phyloP scores from a whole-genome alignment of 2,329 filamentous ascomycete genomes.

The Neonectria ditissima region DNA sequence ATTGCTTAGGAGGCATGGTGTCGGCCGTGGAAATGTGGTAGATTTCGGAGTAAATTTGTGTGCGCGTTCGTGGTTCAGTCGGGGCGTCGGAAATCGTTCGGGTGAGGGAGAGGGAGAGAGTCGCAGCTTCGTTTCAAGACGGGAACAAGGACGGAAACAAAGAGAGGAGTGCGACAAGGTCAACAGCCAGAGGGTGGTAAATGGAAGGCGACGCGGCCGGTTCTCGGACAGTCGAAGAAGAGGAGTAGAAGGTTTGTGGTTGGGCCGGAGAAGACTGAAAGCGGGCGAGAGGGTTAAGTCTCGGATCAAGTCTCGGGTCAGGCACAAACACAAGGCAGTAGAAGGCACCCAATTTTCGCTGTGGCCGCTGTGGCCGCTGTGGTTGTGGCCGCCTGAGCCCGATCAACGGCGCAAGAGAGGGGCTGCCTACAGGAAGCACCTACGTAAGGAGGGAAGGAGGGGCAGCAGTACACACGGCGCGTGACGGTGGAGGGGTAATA shows the following conservation, averaged over 20 bases:
- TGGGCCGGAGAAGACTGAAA: constrained; percentile 14
- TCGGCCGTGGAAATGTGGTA: constrained; percentile 36
- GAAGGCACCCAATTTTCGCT: constrained; percentile 20
- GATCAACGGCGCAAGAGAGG: constrained; percentile 5
- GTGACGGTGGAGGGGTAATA: constrained; percentile 7
- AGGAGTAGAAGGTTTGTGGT: constrained; percentile 14
- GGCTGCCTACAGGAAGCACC: background rate
- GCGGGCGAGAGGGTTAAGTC: constrained; percentile 19
- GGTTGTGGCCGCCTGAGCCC: constrained; percentile 6
- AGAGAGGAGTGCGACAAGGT: background rate
- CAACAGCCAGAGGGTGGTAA: background rate
- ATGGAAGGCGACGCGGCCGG: background rate
- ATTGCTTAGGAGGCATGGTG: constrained; percentile 59
- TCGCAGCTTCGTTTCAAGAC: background rate
- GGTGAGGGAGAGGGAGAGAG: background rate
- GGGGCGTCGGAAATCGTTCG: constrained; percentile 9
- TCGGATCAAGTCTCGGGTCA: constrained; percentile 26
- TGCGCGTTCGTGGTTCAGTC: constrained; percentile 18
- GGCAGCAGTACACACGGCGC: background rate
- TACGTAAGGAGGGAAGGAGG: background rate
- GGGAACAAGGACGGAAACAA: background rate
- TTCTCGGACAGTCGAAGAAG: constrained; percentile 1
- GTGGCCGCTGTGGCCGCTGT: background rate
- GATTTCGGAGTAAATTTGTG: constrained; percentile 24
- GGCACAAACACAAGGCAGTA: constrained; percentile 33